Percentiles rank a stretch among this genome's conserved stretches.
These are phyloP conservation scores for Ramalina peruviana DNA, from an alignment of 495 filamentous ascomycete species.

Conservation along the genomic window DNA sequence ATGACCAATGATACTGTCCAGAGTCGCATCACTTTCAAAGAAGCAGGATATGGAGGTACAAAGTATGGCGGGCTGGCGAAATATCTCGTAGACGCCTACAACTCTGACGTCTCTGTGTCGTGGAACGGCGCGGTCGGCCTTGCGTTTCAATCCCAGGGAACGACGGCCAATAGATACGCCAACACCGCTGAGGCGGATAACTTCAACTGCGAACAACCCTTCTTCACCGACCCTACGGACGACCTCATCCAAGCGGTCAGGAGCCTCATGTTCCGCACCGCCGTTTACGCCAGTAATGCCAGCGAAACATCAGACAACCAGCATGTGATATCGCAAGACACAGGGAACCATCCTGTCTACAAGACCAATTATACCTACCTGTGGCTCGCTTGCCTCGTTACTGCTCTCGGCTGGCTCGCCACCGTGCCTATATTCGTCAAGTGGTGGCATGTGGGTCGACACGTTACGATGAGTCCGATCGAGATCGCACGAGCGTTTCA, in stretches of 20 bases:
- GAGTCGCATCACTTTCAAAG: neutral
- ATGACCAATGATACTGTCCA: neutral
- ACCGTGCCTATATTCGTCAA: slow-evolving; percentile 17
- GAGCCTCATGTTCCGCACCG: slow-evolving; percentile 11
- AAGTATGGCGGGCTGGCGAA: neutral
- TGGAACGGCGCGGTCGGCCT: neutral
- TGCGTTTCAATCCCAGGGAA: neutral
- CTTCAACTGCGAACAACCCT: neutral
- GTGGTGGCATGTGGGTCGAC: slow-evolving; percentile 21
- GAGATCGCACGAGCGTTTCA: slow-evolving; percentile 23
- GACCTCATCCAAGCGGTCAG: slow-evolving; percentile 3
- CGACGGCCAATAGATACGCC: neutral
- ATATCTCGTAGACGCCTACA: neutral
- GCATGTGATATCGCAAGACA: neutral
- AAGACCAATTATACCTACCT: slow-evolving; percentile 3
- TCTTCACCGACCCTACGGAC: slow-evolving; percentile 6
- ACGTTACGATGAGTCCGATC: slow-evolving; percentile 18
- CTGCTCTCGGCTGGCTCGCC: slow-evolving; percentile 6
- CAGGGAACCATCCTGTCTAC: neutral
- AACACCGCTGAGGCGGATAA: neutral
- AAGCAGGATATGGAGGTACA: neutral
- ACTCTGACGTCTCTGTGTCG: neutral
- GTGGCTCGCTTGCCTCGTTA: slow-evolving; percentile 3
- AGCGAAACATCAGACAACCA: neutral
- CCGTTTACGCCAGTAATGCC: slow-evolving; percentile 3